Conservation (phyloP, 768 basidiomycete genomes). For the Collybia sordida region DNA sequence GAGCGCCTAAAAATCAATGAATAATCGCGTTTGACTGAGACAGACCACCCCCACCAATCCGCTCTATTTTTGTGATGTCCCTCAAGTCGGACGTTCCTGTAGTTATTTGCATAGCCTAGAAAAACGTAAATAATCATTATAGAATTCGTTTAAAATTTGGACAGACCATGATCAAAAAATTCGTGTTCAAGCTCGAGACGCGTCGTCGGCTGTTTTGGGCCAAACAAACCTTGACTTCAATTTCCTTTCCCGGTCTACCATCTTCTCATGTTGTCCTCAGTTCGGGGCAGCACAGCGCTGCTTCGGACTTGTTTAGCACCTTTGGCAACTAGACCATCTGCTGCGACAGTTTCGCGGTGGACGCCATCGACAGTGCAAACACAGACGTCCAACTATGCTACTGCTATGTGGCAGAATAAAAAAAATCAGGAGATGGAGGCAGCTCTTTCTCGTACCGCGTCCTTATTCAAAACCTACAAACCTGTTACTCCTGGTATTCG, state of each 20-base stretch:
- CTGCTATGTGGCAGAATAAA: constrained; percentile 35
- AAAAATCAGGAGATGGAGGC: constrained; percentile 33
- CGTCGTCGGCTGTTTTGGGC: constrained; percentile 4
- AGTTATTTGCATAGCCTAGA: constrained; percentile 63
- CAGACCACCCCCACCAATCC: constrained; percentile 58
- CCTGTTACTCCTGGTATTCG: constrained; percentile 86
- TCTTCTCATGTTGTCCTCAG: constrained; percentile 41
- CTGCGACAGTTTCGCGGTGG: constrained; percentile 13
- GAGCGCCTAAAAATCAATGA: constrained; percentile 56
- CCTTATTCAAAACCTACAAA: constrained; percentile 85
- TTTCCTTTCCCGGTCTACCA: constrained; percentile 22
- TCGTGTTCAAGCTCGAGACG: constrained; percentile 3
- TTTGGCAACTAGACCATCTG: constrained; percentile 16
- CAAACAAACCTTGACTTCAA: constrained; percentile 8
- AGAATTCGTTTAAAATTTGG: background rate
- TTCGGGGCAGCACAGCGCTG: constrained; percentile 40
- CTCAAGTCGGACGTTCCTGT: constrained; percentile 78
- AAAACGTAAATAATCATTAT: background rate
- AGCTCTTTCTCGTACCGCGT: constrained; percentile 51
- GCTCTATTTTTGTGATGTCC: constrained; percentile 92
- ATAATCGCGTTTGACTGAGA: background rate
- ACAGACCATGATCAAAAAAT: constrained; percentile 12
- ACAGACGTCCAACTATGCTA: constrained; percentile 32
- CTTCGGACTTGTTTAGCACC: constrained; percentile 34
- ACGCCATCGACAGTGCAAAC: background rate